Evolutionary conservation across 305 asterid genomes (phyloP).

Genomic region (Withania somnifera): DNA sequence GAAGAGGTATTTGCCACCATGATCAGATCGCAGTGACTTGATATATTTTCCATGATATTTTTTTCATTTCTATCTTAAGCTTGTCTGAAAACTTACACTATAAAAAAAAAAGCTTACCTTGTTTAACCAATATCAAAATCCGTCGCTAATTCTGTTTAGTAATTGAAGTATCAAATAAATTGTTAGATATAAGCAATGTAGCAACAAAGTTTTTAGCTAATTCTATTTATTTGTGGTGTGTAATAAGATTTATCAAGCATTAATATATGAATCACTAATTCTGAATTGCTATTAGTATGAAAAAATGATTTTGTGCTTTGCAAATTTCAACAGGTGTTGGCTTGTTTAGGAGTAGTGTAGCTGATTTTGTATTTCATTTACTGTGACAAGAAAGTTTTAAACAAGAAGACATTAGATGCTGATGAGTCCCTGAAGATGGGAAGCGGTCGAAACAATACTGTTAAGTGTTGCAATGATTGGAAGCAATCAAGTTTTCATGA

Average conservation of each 20-base stretch:
- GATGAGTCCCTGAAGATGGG: neutral
- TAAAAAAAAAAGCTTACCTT: too few species aligned
- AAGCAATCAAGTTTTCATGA: neutral
- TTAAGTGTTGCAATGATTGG: neutral
- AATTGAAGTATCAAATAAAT: too few species aligned
- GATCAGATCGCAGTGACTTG: too few species aligned
- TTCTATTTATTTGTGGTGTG: too few species aligned
- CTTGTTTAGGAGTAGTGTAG: slow-evolving; percentile 44
- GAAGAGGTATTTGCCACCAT: too few species aligned
- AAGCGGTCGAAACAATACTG: neutral
- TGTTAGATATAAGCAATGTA: too few species aligned
- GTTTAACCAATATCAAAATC: too few species aligned
- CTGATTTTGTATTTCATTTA: slow-evolving; percentile 57
- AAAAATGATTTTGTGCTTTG: neutral
- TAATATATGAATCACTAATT: neutral
- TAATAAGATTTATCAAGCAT: neutral
- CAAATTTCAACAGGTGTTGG: slow-evolving; percentile 79
- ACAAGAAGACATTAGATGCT: neutral
- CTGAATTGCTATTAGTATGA: neutral
- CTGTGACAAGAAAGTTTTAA: slow-evolving; percentile 24
- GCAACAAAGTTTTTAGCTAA: too few species aligned
- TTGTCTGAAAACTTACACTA: too few species aligned
- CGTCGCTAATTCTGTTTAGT: too few species aligned
- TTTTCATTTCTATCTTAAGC: too few species aligned
- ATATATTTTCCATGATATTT: too few species aligned